phyloP scores from a whole-genome alignment of 148 eudicot species.

The Mesembryanthemum crystallinum region DNA sequence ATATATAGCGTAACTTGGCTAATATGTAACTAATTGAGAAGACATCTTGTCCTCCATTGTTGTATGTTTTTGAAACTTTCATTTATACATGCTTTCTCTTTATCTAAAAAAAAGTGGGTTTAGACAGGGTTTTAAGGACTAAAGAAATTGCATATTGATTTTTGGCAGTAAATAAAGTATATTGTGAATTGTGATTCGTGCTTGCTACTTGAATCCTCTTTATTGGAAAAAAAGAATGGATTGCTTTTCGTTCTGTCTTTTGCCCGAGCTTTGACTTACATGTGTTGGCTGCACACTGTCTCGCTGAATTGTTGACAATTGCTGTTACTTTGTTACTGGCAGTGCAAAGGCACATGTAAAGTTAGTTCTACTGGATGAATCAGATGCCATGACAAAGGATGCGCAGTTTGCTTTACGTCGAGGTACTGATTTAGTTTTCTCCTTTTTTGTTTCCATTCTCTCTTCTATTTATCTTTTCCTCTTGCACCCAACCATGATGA shows the following conservation, averaged over 20 bases:
- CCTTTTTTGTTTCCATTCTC: background rate
- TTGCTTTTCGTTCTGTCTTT: background rate
- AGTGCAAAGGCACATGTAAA: constrained; percentile 79
- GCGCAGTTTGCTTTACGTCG: constrained; percentile 98
- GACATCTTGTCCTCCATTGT: no score
- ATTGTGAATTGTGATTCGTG: no score
- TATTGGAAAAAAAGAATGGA: no score
- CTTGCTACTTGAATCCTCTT: no score
- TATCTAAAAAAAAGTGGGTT: no score
- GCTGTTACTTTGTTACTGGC: constrained; percentile 2
- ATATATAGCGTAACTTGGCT: no score
- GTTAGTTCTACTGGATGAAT: constrained; percentile 90
- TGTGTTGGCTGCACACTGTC: background rate
- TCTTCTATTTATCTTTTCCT: background rate
- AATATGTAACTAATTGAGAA: no score
- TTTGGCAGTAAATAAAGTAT: no score
- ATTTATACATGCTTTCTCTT: no score
- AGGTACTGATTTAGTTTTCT: constrained; percentile 39
- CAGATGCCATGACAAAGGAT: constrained; percentile 99
- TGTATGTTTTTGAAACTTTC: no score
- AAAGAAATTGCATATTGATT: no score
- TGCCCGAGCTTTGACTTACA: background rate
- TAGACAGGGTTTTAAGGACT: no score
- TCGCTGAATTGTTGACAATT: constrained; percentile 6
- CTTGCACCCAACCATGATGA: background rate